phyloP scores from a whole-genome alignment of 192 early-diverging fungal genomes.

The Coemansia biformis region DNA sequence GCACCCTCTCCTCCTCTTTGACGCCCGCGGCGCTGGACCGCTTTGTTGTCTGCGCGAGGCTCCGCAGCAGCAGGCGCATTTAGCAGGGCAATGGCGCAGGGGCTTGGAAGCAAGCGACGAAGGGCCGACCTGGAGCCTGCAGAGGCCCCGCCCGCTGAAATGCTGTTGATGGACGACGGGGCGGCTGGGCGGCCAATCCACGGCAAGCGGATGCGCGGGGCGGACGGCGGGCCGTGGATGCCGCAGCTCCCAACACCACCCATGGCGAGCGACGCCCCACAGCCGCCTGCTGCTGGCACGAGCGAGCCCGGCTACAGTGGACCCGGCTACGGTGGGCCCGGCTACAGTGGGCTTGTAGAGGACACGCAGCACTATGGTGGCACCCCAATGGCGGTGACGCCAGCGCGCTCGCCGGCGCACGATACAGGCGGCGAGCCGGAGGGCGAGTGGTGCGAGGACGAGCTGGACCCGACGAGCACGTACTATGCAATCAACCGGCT shows the following conservation, averaged over 20 bases:
- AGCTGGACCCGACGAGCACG: slow-evolving; percentile 24
- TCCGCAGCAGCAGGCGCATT: too few species aligned
- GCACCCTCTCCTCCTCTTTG: too few species aligned
- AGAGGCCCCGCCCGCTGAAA: too few species aligned
- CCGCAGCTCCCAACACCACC: slow-evolving; percentile 8
- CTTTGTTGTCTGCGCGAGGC: too few species aligned
- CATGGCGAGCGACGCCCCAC: too few species aligned
- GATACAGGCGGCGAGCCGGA: slow-evolving; percentile 5
- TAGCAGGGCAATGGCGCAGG: too few species aligned
- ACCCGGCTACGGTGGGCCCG: too few species aligned
- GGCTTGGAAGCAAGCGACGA: slow-evolving; percentile 5
- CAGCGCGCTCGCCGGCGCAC: slow-evolving; percentile 20
- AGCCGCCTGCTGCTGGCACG: background rate
- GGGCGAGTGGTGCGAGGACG: slow-evolving; percentile 9
- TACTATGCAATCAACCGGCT: slow-evolving; percentile 44
- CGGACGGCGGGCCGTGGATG: slow-evolving; percentile 8
- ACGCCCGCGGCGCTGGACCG: too few species aligned
- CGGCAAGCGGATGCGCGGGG: slow-evolving; percentile 11
- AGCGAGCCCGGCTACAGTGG: too few species aligned
- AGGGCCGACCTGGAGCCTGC: slow-evolving; percentile 1
- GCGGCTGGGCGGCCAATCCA: slow-evolving; percentile 3
- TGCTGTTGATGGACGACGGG: too few species aligned
- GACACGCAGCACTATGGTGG: background rate
- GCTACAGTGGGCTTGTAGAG: background rate
- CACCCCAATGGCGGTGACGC: slow-evolving; percentile 11